Evolutionary conservation across 495 filamentous ascomycete species (phyloP), one percentile per base, ranked within the genome.

Genomic region (Tuber melanosporum): DNA sequence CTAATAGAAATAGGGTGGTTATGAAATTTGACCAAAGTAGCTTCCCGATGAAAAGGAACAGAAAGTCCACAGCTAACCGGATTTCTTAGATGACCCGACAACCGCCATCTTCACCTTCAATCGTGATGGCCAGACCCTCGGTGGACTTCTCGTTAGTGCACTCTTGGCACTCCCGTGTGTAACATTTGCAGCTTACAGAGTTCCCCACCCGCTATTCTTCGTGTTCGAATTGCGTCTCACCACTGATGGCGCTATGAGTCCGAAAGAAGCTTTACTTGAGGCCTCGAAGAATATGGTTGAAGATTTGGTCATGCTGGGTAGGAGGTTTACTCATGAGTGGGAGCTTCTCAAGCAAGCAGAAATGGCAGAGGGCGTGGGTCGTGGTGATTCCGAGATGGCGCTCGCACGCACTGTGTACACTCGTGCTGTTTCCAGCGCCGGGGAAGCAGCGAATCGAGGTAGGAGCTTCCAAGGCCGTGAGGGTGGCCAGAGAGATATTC

Each of bases 41-140:
- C 39, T 20, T 45, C 26, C 73, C 71, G 46, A 44, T 49, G 45
- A 39, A 26, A 43, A 75, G 32, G 41, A 46, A 72, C 42, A 14
- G n/a, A 15, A 42, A 72, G 44, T 26, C n/a, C 12, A 72, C 14
- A 19, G 20, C 71, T 72, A 42, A 42, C n/a, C 12, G 43, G 36
- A 12, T 15, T 32, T n/a, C 42, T 47, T 36, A 75, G 57, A 70
- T 32, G 39, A 72, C 43, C 86, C 94, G 80, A 88, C 95, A 86
- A 87, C 89, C 78, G 91, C 93, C 22, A 91, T 97, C 83, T 98
- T 99, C 86, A 91, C 91, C 74, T 91, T 99, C 85, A 90, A 92
- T 84, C 97, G 97, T 84, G 95, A 99, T 83, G 95, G 98, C 83
- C 95, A 98, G 85, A 98, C 95, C 2, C 89, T 99, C 70, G 95